Conservation (phyloP, 1,284 basidiomycete genomes). For the Ceratobasidium sp. region DNA sequence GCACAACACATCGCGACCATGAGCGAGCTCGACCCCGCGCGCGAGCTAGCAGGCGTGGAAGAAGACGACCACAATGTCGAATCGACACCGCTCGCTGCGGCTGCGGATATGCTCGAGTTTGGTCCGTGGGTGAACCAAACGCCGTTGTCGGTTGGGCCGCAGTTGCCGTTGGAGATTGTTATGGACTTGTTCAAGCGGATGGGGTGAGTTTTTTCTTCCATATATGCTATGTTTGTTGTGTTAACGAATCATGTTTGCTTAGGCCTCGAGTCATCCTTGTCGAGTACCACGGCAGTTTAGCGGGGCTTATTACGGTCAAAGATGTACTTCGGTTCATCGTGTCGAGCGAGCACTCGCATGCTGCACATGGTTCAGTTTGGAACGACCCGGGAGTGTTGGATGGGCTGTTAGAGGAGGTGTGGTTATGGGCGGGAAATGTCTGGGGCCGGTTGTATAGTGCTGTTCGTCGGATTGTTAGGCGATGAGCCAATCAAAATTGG, state of each 20-base stretch:
- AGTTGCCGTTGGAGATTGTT: constrained; percentile 93
- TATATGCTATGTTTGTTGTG: background rate
- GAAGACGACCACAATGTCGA: constrained; percentile 70
- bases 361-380: constrained; percentile 54
- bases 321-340: constrained; percentile 82
- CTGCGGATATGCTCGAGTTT: constrained; percentile 74
- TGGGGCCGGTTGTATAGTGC: constrained; percentile 10
- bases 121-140: constrained; percentile 96
- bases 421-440: constrained; percentile 50
- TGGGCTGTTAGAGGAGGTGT: constrained; percentile 55
- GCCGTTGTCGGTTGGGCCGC: constrained; percentile 91
- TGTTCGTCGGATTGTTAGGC: constrained; percentile 31
- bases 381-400: constrained; percentile 53
- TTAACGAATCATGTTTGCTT: constrained; percentile 45
- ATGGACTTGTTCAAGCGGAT: constrained; percentile 96
- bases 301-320: constrained; percentile 94
- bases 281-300: constrained; percentile 82
- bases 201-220: constrained; percentile 71
- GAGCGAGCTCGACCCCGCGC: constrained; percentile 50
- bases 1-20: background rate
- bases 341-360: constrained; percentile 46
- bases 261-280: constrained; percentile 96
- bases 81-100: constrained; percentile 64
- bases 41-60: constrained; percentile 60
- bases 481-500: constrained; percentile 1